Conservation (phyloP, 2,329 filamentous ascomycete species). For the Exophiala sp. region DNA sequence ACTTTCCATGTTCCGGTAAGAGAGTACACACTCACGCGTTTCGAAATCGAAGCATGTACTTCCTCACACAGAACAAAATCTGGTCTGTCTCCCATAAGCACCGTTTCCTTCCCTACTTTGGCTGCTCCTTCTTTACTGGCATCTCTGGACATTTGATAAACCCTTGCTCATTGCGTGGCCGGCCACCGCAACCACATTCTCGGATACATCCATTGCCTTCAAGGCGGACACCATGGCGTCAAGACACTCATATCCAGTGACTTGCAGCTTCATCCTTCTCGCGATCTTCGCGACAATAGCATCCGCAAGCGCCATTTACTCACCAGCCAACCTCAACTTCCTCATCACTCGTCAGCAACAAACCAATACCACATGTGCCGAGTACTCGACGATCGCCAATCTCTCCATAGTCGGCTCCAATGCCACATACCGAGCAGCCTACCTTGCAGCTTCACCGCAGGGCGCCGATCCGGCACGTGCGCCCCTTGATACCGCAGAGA, state of each 20-base stretch:
- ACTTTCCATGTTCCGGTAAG: background rate
- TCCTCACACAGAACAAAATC: background rate
- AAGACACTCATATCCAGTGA: background rate
- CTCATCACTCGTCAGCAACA: constrained; percentile 6
- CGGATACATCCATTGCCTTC: background rate
- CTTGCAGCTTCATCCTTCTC: constrained; percentile 13
- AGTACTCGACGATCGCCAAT: constrained; percentile 19
- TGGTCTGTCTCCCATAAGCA: background rate
- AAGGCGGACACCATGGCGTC: constrained; percentile 5
- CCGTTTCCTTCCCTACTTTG: background rate
- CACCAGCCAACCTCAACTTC: constrained; percentile 4
- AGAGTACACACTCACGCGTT: constrained; percentile 2
- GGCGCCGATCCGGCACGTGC: constrained; percentile 21
- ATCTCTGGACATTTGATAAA: background rate
- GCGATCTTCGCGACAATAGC: constrained; percentile 9
- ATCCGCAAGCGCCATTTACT: constrained; percentile 8
- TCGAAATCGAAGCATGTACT: constrained; percentile 1
- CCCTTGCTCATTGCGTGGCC: background rate
- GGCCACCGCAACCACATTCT: constrained; percentile 1
- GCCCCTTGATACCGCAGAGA: constrained; percentile 15
- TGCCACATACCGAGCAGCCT: constrained; percentile 25
- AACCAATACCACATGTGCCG: constrained; percentile 2
- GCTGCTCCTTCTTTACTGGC: background rate
- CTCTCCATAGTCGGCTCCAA: constrained; percentile 22
- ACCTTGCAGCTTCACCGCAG: constrained; percentile 13